These are phyloP conservation scores for Phytophthora fragariaefolia DNA, from an alignment of 352 stramenopile genomes.

Conservation along the genomic window DNA sequence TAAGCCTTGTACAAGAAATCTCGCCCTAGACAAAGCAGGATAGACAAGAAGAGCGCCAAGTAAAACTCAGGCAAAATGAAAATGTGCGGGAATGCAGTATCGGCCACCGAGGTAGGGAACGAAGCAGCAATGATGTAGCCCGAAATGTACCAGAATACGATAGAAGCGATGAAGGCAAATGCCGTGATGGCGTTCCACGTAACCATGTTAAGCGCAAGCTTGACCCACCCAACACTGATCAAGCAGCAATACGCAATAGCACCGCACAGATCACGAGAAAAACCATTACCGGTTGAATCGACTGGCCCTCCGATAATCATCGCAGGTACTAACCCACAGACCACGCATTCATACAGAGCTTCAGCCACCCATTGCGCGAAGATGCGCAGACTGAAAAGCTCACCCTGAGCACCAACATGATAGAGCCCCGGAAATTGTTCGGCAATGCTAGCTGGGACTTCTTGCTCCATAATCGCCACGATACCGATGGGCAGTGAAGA, in stretches of 20 bases:
- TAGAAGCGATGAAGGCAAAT: conserved; percentile 61
- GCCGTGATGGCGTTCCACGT: conserved; percentile 77
- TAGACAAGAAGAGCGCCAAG: conserved; percentile 69
- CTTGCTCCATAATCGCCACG: conserved; percentile 84
- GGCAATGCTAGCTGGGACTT: conserved; percentile 71
- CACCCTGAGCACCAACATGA: conserved; percentile 74
- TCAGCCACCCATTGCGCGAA: conserved; percentile 85
- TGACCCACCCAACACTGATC: conserved; percentile 82
- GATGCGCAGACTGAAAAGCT: conserved; percentile 85
- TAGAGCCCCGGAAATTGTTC: conserved; percentile 86
- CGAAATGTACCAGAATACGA: conserved; percentile 81
- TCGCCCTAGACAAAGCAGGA: conserved; percentile 76
- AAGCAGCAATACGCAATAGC: conserved; percentile 81
- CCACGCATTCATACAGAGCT: conserved; percentile 77
- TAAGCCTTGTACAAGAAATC: conserved; percentile 88
- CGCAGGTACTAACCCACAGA: conserved; percentile 73
- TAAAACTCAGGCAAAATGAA: conserved; percentile 82
- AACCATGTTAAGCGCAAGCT: conserved; percentile 86
- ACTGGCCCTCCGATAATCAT: conserved; percentile 61
- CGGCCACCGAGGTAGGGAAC: conserved; percentile 63
- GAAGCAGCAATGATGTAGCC: conserved; percentile 65
- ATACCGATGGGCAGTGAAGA: conserved; percentile 93
- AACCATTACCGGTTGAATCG: conserved; percentile 66
- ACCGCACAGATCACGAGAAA: conserved; percentile 73
- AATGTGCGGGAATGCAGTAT: conserved; percentile 82